Base-by-base conservation (phyloP, 176 grass and related monocot species). In the Eremochloa ophiuroides region DNA sequence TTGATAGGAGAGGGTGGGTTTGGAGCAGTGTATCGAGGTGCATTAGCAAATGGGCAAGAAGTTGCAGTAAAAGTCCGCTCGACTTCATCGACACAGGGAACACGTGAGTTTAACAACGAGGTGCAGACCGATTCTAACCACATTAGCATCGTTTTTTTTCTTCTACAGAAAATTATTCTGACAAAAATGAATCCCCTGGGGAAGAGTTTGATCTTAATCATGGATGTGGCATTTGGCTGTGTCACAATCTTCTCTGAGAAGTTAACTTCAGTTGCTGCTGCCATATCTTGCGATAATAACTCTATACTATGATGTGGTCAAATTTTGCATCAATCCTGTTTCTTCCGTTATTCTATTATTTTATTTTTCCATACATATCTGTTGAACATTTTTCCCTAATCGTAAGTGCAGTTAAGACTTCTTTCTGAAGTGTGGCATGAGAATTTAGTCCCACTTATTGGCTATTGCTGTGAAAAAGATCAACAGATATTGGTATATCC, bases 391-490 rank as follows among this genome's bases (percentile, higher is more conserved):
- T 51, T 44, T 39, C 73, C 75, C 82, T 90, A 66, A 87, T 25
- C 25, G 50, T 22, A 70, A 16, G 42, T 8, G 56, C 91, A 91
- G 91, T 80, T 94, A 74, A 85, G 66, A 59, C 82, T 94, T 81
- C 91, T 94, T 88, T 94, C 88, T 73, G 64, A 83, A 73, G 81
- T 90, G 62, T 31, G 40, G 85, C 88, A 91, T 72, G 91, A 94
- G 33, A 94, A 94, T 81, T 78, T 94, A 76, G 88, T 94, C 40
- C 88, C 91, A 48, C 91, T 91, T 73, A 84, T 94, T 83, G 88
- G 91, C 40, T 91, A 94, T 62, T 94, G 88, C 71, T 94, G 88
- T 91, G 91, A 94, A 88, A 94, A 94, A 43, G 91, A 94, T 88
- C 91, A 94, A 41, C 88, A 94, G 63, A 94, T 94, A 73, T 87